These are phyloP conservation scores for Leccinellum rugosiceps DNA, from an alignment of 768 basidiomycete genomes.

Conservation along the genomic window DNA sequence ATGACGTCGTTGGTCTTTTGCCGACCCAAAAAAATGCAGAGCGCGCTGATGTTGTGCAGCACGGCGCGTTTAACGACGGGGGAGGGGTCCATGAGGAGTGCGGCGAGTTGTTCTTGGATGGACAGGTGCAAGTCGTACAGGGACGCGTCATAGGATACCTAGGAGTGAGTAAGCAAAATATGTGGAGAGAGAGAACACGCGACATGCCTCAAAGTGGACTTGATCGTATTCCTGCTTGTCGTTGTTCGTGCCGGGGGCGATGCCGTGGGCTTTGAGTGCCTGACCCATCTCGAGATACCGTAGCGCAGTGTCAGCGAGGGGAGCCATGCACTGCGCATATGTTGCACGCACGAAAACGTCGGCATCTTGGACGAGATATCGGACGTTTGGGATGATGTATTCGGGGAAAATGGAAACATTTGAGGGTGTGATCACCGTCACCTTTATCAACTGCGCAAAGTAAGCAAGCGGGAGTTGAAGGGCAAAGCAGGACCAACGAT, in stretches of 20 bases:
- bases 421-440: conserved; percentile 64
- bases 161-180: neutral
- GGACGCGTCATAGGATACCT: conserved; percentile 90
- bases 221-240: conserved; percentile 74
- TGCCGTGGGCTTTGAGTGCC: conserved; percentile 79
- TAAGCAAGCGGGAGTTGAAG: neutral
- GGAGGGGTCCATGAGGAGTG: conserved; percentile 85
- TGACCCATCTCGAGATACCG: conserved; percentile 93
- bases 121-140: conserved; percentile 81
- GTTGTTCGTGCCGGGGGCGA: conserved; percentile 38
- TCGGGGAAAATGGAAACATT: conserved; percentile 83
- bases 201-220: conserved; percentile 72
- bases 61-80: conserved; percentile 90
- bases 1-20: conserved; percentile 94
- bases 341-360: conserved; percentile 81
- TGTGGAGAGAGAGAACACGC: neutral
- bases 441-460: conserved; percentile 51
- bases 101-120: conserved; percentile 83
- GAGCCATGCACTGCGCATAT: conserved; percentile 82
- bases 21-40: conserved; percentile 92
- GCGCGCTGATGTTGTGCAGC: conserved; percentile 77
- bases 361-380: conserved; percentile 75
- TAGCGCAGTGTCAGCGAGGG: conserved; percentile 81
- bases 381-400: conserved; percentile 90
- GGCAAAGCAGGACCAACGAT: conserved; percentile 50